A percentile compares a stretch with the other conserved stretches of the same genome.
phyloP scores from a whole-genome alignment of 1,139 yeast genomes.

The Lodderomyces beijingensis region DNA sequence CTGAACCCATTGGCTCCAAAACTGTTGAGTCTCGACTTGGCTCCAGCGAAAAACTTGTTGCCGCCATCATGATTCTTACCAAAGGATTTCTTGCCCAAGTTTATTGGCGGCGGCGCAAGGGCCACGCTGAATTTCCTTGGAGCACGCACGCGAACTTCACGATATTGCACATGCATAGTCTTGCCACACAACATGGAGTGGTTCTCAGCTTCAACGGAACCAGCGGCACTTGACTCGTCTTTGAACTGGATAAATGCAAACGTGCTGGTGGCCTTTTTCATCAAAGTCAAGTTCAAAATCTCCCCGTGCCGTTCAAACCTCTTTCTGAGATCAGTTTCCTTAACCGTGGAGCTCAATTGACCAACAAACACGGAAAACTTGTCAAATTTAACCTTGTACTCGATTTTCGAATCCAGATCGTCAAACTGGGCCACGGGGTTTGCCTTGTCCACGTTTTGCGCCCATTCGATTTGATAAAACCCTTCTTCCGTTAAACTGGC shows the following conservation, averaged over 20 bases:
- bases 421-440: slow-evolving; percentile 2
- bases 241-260: slow-evolving; percentile 71
- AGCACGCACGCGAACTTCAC: slow-evolving; percentile 45
- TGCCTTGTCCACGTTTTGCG: slow-evolving; percentile 60
- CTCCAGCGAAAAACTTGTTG: not conserved
- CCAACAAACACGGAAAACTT: slow-evolving; percentile 74
- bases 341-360: slow-evolving; percentile 53
- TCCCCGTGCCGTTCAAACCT: slow-evolving; percentile 68
- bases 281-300: slow-evolving; percentile 50
- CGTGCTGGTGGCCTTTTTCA: slow-evolving; percentile 45
- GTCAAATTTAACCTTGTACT: slow-evolving; percentile 42
- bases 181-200: slow-evolving; percentile 68
- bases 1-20: slow-evolving; percentile 13
- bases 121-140: slow-evolving; percentile 23
- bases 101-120: slow-evolving; percentile 74
- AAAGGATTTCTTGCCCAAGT: slow-evolving; percentile 38
- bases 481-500: slow-evolving; percentile 58
- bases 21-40: slow-evolving; percentile 13
- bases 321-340: slow-evolving; percentile 48
- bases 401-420: slow-evolving; percentile 6
- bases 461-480: slow-evolving; percentile 70
- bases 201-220: slow-evolving; percentile 78
- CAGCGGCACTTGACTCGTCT: slow-evolving; percentile 70
- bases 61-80: not conserved
- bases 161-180: slow-evolving; percentile 81